Percentiles rank a stretch among this genome's conserved stretches.
Evolutionary conservation across 208 protist genomes (phyloP).

Genomic region (Balamuthia mandrillaris): DNA sequence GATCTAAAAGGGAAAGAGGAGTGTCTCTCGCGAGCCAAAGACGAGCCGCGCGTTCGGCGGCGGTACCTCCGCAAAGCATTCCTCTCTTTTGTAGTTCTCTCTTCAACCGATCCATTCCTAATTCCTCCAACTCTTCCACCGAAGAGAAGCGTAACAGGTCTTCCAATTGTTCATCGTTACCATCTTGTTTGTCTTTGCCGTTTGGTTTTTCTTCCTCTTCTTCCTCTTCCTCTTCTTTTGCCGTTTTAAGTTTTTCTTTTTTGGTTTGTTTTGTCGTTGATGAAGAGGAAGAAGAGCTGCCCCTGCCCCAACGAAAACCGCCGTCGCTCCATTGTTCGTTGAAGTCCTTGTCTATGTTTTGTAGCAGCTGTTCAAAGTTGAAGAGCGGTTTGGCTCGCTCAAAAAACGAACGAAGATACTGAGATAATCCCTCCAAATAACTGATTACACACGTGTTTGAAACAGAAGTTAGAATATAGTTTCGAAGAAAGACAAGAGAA

Average conservation of each 20-base stretch:
- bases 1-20: neutral
- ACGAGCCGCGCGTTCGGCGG: conserved; percentile 4
- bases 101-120: conserved; percentile 17
- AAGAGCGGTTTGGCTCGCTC: neutral
- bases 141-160: neutral
- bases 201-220: neutral
- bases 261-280: too few species aligned
- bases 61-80: conserved; percentile 9
- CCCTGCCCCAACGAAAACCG: conserved; percentile 1
- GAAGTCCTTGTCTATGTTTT: neutral
- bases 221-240: conserved; percentile 1
- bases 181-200: neutral
- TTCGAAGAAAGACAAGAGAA: neutral
- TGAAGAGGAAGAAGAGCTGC: too few species aligned
- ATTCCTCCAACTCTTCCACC: neutral
- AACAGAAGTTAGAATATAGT: neutral
- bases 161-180: neutral
- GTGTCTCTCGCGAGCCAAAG: neutral
- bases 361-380: neutral
- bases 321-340: neutral
- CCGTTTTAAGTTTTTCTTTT: too few species aligned
- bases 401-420: conserved; percentile 3
- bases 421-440: neutral
- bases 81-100: conserved; percentile 25
- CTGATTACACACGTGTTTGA: neutral